Evolutionary conservation across 2,329 filamentous ascomycete genomes (phyloP).

Genomic region (Passalora sequoiae): DNA sequence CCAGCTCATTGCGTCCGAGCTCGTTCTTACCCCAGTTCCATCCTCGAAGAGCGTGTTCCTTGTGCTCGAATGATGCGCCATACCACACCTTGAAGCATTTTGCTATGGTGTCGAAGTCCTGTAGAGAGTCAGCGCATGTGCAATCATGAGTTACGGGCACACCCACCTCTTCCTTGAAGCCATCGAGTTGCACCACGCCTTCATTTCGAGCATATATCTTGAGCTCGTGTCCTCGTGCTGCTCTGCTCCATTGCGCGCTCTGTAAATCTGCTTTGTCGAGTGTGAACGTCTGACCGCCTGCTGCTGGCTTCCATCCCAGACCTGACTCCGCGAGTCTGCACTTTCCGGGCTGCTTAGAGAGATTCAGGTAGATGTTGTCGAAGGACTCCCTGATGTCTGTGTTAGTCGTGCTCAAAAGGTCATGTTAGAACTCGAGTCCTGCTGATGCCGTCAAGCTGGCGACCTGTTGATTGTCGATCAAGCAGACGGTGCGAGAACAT

Average conservation of each 20-base stretch:
- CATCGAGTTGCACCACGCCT: constrained; percentile 86
- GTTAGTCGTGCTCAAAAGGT: constrained; percentile 6
- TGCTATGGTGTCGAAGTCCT: constrained; percentile 82
- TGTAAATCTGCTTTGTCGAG: constrained; percentile 81
- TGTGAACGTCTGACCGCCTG: constrained; percentile 87
- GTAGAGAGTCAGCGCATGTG: constrained; percentile 5
- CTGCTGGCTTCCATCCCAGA: constrained; percentile 83
- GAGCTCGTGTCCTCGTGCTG: constrained; percentile 85
- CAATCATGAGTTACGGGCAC: constrained; percentile 3
- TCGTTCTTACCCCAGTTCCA: constrained; percentile 99
- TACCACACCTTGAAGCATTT: constrained; percentile 99
- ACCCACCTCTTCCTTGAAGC: constrained; percentile 76
- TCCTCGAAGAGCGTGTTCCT: constrained; percentile 88
- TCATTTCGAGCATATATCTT: constrained; percentile 83
- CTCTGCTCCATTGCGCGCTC: constrained; percentile 89
- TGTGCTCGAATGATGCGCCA: constrained; percentile 83
- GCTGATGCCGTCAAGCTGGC: not conserved
- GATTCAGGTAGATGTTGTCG: constrained; percentile 92
- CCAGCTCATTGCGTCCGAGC: constrained; percentile 88
- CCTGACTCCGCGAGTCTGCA: constrained; percentile 93
- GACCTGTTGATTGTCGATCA: not conserved
- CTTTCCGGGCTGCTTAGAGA: constrained; percentile 87
- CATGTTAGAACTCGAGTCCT: not conserved
- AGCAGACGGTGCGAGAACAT: not conserved
- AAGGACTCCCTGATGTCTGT: constrained; percentile 72